Evolutionary conservation across 2,329 filamentous ascomycete genomes (phyloP), one percentile per base, ranked within the genome.

Genomic region (Calonectria pseudoturangicola): DNA sequence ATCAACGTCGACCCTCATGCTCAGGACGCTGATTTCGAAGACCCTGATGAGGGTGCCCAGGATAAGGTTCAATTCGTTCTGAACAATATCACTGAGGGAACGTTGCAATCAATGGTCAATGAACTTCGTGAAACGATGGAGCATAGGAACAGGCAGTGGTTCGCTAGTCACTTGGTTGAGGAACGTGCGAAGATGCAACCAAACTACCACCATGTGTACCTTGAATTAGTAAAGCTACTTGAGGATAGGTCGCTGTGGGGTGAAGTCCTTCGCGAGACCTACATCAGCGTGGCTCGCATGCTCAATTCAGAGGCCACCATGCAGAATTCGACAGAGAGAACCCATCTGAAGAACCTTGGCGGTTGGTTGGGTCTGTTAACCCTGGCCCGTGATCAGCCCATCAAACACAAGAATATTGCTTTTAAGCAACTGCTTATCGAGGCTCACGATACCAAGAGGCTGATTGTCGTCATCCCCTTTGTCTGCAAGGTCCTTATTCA

Each of bases 131-230:
- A 95, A 47, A 92, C 94, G 54, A 86, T 99, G 60, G 92, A 95
- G 64, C 91, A 93, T 66, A 92, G 93, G 77, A 93, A 98, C 82
- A 94, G 97, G 80, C 95, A 97, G 81, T 99, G 97, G 97, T 99
- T 99, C 81, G 97, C 97, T 8, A 93, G 92, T 60, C 98, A 98
- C 81, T 88, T 99, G 12, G 97, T 99, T 3, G 96, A 98, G 81
- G 95, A 98, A 82, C 95, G 97, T 56, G 97, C 96, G 39, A 98
- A 98, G 85, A 93, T 98, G 88, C 96, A 99, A 82, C 96, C 96
- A 7, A 99, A 99, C 83, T 98, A 97, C 81, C 97, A 99, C 79
- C 90, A 94, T 72, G 91, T 99, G 27, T 99, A 99, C 82, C 90
- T 98, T 63, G 94, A 98, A 79, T 90, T 99, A 65, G 90, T 99